These are phyloP conservation scores for Anthostomella pinea DNA, from an alignment of 2,329 filamentous ascomycete species.

Conservation along the genomic window DNA sequence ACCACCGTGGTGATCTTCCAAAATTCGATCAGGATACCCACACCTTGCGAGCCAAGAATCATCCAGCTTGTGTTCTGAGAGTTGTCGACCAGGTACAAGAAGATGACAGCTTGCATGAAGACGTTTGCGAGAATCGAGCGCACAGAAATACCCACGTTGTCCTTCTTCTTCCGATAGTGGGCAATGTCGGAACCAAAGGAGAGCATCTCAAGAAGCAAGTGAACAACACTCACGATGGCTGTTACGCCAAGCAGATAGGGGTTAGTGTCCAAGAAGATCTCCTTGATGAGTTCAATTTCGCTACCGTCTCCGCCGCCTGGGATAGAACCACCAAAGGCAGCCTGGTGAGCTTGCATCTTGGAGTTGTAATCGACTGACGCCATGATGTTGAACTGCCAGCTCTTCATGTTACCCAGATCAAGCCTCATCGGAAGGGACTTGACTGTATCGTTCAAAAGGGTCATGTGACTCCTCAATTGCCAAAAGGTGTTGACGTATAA, in stretches of 20 bases:
- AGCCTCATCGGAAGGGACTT: constrained; percentile 78
- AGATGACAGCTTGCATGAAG: constrained; percentile 94
- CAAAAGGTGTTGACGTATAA: constrained; percentile 95
- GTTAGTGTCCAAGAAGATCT: constrained; percentile 91
- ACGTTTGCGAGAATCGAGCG: constrained; percentile 96
- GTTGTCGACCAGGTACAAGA: constrained; percentile 96
- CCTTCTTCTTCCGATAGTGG: constrained; percentile 99
- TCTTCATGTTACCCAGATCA: constrained; percentile 73
- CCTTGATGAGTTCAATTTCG: constrained; percentile 97
- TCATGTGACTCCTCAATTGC: constrained; percentile 92
- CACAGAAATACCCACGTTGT: constrained; percentile 94
- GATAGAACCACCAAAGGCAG: constrained; percentile 68
- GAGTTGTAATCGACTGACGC: constrained; percentile 83
- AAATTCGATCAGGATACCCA: constrained; percentile 66
- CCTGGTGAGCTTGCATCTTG: constrained; percentile 76
- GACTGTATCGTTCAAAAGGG: constrained; percentile 84
- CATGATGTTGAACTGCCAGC: constrained; percentile 89
- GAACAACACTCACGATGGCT: constrained; percentile 77
- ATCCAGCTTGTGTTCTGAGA: constrained; percentile 98
- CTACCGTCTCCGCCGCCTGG: constrained; percentile 82
- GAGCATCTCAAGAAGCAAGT: constrained; percentile 92
- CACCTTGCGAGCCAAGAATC: constrained; percentile 90
- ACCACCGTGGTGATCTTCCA: constrained; percentile 99
- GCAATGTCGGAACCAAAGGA: constrained; percentile 97
- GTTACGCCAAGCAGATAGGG: constrained; percentile 82